phyloP scores from a whole-genome alignment of 805 yeast genomes.

The Metschnikowia cerradonensis region DNA sequence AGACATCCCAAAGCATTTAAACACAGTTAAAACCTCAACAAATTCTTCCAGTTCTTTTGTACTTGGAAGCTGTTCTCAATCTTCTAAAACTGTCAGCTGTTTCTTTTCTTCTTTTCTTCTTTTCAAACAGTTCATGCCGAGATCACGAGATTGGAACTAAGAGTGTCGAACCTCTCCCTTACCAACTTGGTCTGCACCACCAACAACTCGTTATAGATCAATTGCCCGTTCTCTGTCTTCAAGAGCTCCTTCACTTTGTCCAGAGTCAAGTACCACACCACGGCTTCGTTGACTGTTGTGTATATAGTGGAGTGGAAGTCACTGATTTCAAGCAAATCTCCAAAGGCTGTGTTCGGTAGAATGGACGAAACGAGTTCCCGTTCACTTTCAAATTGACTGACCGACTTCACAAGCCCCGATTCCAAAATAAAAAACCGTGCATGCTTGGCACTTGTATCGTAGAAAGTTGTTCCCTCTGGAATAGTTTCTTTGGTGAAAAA shows the following conservation, averaged over 20 bases:
- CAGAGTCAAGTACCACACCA: conserved; percentile 63
- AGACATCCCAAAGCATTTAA: too few species aligned
- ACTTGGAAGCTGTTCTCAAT: too few species aligned
- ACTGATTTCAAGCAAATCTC: conserved; percentile 43
- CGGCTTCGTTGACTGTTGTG: conserved; percentile 56
- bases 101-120: not conserved
- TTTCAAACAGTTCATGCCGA: conserved; percentile 34
- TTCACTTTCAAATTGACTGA: conserved; percentile 36
- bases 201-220: conserved; percentile 60
- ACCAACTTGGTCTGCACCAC: conserved; percentile 57
- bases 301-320: conserved; percentile 44
- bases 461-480: conserved; percentile 43
- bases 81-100: not conserved
- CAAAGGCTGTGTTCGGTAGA: conserved; percentile 72
- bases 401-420: conserved; percentile 37
- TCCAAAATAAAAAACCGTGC: conserved; percentile 59
- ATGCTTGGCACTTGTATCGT: conserved; percentile 40
- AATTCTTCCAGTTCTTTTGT: too few species aligned
- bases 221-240: conserved; percentile 41
- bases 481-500: conserved; percentile 48
- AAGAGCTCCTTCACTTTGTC: conserved; percentile 44
- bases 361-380: conserved; percentile 41
- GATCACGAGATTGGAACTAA: conserved; percentile 72
- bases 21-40: too few species aligned
- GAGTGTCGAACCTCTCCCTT: conserved; percentile 67